A percentile compares a stretch with the other conserved stretches of the same genome.
phyloP scores from a whole-genome alignment of 176 grass and related monocot genomes.

The Canna indica region DNA sequence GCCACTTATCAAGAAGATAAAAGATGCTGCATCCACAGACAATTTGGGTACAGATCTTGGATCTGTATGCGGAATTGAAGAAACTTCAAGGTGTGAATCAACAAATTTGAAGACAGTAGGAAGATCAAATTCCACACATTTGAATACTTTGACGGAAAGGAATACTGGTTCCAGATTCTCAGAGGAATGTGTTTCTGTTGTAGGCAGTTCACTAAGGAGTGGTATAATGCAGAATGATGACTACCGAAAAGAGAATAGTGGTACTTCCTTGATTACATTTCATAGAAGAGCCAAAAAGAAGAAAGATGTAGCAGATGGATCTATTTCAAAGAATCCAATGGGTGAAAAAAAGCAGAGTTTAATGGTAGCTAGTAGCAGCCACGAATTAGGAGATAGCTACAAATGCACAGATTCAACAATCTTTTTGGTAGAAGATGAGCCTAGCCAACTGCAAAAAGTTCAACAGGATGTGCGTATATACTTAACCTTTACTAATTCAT shows the following conservation, averaged over 20 bases:
- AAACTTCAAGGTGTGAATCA: neutral
- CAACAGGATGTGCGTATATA: slow-evolving; percentile 9
- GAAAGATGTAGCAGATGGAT: neutral
- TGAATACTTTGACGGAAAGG: slow-evolving; percentile 2
- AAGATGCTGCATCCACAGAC: neutral
- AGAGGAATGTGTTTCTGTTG: neutral
- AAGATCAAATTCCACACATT: slow-evolving; percentile 2
- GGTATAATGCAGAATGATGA: neutral
- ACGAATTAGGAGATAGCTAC: neutral
- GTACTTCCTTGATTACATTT: slow-evolving; percentile 14
- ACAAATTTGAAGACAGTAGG: neutral
- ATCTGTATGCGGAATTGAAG: neutral
- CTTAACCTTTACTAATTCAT: neutral
- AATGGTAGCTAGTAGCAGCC: neutral
- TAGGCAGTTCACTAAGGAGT: neutral
- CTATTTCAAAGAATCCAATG: neutral
- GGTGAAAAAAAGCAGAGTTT: neutral
- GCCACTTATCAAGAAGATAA: neutral
- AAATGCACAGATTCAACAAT: slow-evolving; percentile 4
- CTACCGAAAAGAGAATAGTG: neutral
- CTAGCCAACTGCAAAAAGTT: neutral
- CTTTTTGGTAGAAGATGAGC: neutral
- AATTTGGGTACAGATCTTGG: neutral
- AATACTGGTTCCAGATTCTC: neutral
- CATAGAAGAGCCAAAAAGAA: slow-evolving; percentile 16